Base-by-base conservation (phyloP, 192 early-diverging fungal species). In the Coemansia javaensis region DNA sequence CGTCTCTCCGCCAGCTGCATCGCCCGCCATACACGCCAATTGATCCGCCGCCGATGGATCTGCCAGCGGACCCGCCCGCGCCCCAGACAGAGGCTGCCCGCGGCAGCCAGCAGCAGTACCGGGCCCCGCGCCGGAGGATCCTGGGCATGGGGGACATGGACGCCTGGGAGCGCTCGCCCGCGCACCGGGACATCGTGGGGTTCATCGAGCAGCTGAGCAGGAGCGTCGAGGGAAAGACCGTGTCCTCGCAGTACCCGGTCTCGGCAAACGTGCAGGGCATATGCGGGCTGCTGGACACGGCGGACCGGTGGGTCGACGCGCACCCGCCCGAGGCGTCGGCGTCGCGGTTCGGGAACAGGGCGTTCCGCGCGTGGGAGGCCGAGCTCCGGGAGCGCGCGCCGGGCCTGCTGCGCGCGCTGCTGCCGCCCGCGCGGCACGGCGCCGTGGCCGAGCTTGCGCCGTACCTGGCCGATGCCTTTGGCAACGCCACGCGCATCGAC, bases 281-380 rank as follows among this genome's bases (percentile, higher is more conserved):
- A 91, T 42, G 60, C 50, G 20, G 21, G n/a, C 37, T 91, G 20
- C 73, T 99, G 3, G 81, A 89, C 16, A 71, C 53, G 3, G 37
- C 93, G 4, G 78, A 83, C 32, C 31, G 15, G 16, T 90, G 85
- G 84, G 83, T 94, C 21, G 80, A 75, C 21, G 71, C 82, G n/a
- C 81, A 88, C 14, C 94, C 94, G 20, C 90, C 90, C 25, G 75
- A 83, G 27, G 31, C 75, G 21, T 48, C 70, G 13, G 64, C 81
- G 21, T 82, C 86, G 62, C 78, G 96, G 20, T 99, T 96, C 57
- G 96, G 96, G 0, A 97, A 97, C 78, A 84, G 78, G 42, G 84
- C 93, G 0, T 99, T 97, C 67, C 81, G 87, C n/a, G 59, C 48
- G 1, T 98, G 90, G 82, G 45, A 81, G n/a, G 63, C 67, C 4